Evolutionary conservation across 345 rosid species (phyloP).

Genomic region (Geranium brycei): DNA sequence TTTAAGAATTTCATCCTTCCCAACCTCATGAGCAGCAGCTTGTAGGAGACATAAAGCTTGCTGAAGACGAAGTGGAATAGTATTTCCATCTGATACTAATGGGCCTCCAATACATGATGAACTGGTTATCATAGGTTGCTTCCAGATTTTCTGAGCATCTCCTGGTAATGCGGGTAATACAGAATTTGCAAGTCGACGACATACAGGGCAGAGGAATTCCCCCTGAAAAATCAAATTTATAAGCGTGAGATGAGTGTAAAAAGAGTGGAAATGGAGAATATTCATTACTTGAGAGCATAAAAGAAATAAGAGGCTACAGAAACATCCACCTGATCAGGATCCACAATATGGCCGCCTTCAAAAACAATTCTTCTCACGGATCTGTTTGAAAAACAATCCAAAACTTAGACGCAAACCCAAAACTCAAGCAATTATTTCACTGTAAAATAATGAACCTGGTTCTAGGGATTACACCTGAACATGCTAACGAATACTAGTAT

Average conservation of each 20-base stretch:
- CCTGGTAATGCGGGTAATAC: conserved; percentile 54
- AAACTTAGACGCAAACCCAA: too few species aligned
- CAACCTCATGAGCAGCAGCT: conserved; percentile 45
- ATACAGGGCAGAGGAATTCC: conserved; percentile 93
- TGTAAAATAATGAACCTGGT: neutral
- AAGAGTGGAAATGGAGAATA: neutral
- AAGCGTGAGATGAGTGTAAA: neutral
- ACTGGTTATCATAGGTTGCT: conserved; percentile 31
- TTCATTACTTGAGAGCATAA: too few species aligned
- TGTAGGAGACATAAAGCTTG: conserved; percentile 52
- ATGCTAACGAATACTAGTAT: neutral
- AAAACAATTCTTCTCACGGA: conserved; percentile 49
- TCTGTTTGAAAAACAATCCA: conserved; percentile 21
- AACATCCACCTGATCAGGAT: conserved; percentile 54
- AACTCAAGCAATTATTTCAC: too few species aligned
- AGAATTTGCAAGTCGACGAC: conserved; percentile 82
- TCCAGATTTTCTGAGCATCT: conserved; percentile 30
- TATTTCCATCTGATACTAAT: conserved; percentile 18
- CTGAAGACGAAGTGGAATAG: conserved; percentile 30
- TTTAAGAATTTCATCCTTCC: conserved; percentile 31
- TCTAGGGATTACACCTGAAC: neutral
- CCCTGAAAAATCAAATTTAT: conserved; percentile 41
- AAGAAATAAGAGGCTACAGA: neutral
- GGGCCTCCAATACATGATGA: conserved; percentile 12
- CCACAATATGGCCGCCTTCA: conserved; percentile 82